Conservation (phyloP, 176 grass and related monocot genomes). For the Sorghum bicolor region Sorghum_bicolor_NCBIv3 NC_012871.2:1572001-1572500, state of each 20-base stretch:
- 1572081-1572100: no score
- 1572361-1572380: not conserved
- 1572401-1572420: not conserved
- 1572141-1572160: not conserved
- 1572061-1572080: no score
- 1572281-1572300: not conserved
- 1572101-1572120: not conserved
- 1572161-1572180: not conserved
- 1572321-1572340: not conserved
- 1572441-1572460: no score
- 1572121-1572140: not conserved
- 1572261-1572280: not conserved
- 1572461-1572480: no score
- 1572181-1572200: not conserved
- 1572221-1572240: not conserved
- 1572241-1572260: not conserved
- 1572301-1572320: not conserved
- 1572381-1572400: not conserved
- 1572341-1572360: not conserved
- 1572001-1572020: no score
- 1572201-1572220: not conserved
- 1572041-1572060: no score
- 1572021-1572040: no score
- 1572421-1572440: not conserved
- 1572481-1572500: not conserved